A percentile compares a stretch with the other conserved stretches of the same genome.
Conservation (phyloP, 148 eudicot genomes). For the Salicornia ramosissima region DNA sequence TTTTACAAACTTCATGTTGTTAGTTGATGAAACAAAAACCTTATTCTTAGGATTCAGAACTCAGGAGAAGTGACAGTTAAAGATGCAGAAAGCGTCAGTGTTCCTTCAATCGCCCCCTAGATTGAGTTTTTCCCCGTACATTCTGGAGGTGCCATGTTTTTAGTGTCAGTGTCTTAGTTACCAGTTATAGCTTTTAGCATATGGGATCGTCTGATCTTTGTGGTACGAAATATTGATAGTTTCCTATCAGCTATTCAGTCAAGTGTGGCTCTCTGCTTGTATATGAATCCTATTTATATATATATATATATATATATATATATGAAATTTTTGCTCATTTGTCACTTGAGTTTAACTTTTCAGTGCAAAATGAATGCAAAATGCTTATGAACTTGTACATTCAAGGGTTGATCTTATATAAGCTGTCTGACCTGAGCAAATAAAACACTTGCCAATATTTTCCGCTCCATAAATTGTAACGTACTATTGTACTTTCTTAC, state of each 20-base stretch:
- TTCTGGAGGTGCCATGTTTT: slow-evolving; percentile 11
- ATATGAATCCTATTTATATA: not conserved
- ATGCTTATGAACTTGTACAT: too few species aligned
- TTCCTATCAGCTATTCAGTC: not conserved
- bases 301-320: too few species aligned
- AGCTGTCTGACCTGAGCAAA: too few species aligned
- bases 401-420: too few species aligned
- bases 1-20: not conserved
- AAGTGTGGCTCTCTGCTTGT: slow-evolving; percentile 11
- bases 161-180: not conserved
- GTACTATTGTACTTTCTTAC: too few species aligned
- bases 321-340: slow-evolving; percentile 11
- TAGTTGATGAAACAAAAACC: not conserved
- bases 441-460: too few species aligned
- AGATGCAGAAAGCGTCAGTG: slow-evolving; percentile 7
- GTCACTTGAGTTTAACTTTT: not conserved
- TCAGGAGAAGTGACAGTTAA: not conserved
- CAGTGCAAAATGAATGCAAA: too few species aligned
- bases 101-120: slow-evolving; percentile 3
- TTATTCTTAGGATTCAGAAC: not conserved
- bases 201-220: slow-evolving; percentile 17
- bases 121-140: not conserved
- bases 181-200: slow-evolving; percentile 6
- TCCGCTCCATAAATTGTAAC: too few species aligned
- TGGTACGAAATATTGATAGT: slow-evolving; percentile 10